Base-by-base conservation (phyloP, 202 grass and related monocot species). In the Saccharum hybrid region DNA sequence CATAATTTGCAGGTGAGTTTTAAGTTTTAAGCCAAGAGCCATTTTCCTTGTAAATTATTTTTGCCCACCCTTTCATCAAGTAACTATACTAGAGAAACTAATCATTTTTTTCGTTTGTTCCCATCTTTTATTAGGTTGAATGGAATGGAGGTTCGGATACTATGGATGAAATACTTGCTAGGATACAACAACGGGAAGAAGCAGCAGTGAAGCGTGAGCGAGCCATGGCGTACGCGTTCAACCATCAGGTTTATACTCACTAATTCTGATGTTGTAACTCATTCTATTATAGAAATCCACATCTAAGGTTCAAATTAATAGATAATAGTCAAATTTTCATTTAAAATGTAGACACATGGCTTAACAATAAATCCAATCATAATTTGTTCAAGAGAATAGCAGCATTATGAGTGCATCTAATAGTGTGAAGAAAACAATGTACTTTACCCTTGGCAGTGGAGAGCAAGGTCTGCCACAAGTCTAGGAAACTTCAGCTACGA, bases 171-270 rank as follows among this genome's bases (percentile, higher is more conserved):
- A 91, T 98, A 61, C 75, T 98, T 75, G 80, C 89, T n/a, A 95
- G 89, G 81, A 94, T 98, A 81, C 92, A 95, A 81, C 92, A 89
- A 57, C 91, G 96, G 78, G 96, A 96, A 93, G 96, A 95, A 41
- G 96, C 96, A 10, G 83, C 93, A 13, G 93, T 98, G 14, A 98
- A 98, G 86, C 96, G 93, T 37, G 96, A 98, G 43, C 79, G 96
- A 81, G 88, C 91, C 30, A 91, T 98, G 91, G 96, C 96, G 1
- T 98, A 98, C 70, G 96, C 96, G 40, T 98, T 93, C 77, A 93
- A 85, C 72, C 96, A 98, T 80, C 96, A 98, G 96, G 96, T 97
- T 59, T 82, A 77, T 11, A 48, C 4, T 46, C 43, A 43, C 0
- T 67, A 10, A 15, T 43, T 33, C 1, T 39, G 38, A 66, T 15